A percentile compares a stretch with the other conserved stretches of the same genome.
Evolutionary conservation across 2,329 filamentous ascomycete genomes (phyloP).

Genomic region (Exophiala dermatitidis): DNA sequence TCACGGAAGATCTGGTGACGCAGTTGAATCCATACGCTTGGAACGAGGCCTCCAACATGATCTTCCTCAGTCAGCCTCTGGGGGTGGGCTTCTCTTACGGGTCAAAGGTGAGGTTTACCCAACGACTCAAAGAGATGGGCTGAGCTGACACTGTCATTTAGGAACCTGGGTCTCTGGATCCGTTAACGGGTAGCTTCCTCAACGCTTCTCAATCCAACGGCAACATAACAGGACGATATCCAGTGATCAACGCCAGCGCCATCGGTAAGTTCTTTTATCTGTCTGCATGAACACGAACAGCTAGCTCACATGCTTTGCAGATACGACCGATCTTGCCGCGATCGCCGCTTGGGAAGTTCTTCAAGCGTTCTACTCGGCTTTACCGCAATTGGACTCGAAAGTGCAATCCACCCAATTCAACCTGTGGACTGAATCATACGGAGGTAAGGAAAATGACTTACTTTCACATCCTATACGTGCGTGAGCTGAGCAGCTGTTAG

Average conservation of each 20-base stretch:
- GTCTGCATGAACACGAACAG: too few relatives aligned
- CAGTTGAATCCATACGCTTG: constrained; percentile 53
- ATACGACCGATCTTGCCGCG: constrained; percentile 53
- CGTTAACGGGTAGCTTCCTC: constrained; percentile 41
- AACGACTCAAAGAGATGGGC: constrained; percentile 2
- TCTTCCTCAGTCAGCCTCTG: constrained; percentile 57
- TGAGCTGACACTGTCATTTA: constrained; percentile 3
- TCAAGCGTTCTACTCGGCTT: constrained; percentile 47
- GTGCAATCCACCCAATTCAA: constrained; percentile 50
- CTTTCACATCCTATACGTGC: neutral
- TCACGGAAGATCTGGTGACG: constrained; percentile 40
- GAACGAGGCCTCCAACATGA: constrained; percentile 53
- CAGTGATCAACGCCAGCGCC: constrained; percentile 44
- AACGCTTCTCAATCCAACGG: constrained; percentile 38
- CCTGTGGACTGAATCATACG: constrained; percentile 48
- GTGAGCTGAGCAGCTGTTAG: constrained; percentile 9
- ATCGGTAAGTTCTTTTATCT: constrained; percentile 31
- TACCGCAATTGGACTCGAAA: constrained; percentile 44
- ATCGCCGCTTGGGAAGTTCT: constrained; percentile 49
- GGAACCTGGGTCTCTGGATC: constrained; percentile 38
- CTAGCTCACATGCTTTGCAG: constrained; percentile 22
- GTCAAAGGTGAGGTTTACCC: constrained; percentile 25
- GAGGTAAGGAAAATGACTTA: constrained; percentile 9
- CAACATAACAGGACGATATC: constrained; percentile 42
- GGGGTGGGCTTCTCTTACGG: constrained; percentile 51